Evolutionary conservation across 371 early-diverging fungal genomes (phyloP).

Genomic region (Rhizopus delemar): DNA sequence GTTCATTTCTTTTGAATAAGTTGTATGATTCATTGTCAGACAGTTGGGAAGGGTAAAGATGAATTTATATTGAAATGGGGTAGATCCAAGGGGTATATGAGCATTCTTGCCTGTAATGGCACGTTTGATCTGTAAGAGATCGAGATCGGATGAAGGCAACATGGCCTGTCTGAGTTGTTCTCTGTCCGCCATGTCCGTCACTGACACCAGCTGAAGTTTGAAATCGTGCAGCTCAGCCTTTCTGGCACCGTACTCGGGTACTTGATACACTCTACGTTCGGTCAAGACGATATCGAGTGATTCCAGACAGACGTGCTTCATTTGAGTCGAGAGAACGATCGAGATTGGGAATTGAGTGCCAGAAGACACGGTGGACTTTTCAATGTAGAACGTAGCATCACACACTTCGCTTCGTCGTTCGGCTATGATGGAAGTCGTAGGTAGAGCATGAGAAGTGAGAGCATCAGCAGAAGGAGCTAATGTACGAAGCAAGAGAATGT

Average conservation of each 20-base stretch:
- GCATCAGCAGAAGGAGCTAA: slow-evolving; percentile 36
- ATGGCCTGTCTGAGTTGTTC: slow-evolving; percentile 24
- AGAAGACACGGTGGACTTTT: slow-evolving; percentile 48
- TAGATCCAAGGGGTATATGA: slow-evolving; percentile 37
- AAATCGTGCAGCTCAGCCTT: slow-evolving; percentile 42
- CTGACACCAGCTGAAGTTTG: slow-evolving; percentile 34
- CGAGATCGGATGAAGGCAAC: slow-evolving; percentile 28
- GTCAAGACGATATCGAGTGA: slow-evolving; percentile 35
- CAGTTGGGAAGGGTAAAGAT: slow-evolving; percentile 49
- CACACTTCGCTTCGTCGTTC: slow-evolving; percentile 38
- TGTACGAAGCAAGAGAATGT: slow-evolving; percentile 44
- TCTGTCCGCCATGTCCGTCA: slow-evolving; percentile 25
- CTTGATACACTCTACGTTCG: slow-evolving; percentile 42
- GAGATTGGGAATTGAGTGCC: slow-evolving; percentile 52
- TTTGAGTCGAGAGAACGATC: slow-evolving; percentile 35
- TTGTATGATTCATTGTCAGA: slow-evolving; percentile 44
- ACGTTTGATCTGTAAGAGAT: slow-evolving; percentile 28
- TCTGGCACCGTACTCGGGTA: slow-evolving; percentile 45
- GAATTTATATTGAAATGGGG: slow-evolving; percentile 45
- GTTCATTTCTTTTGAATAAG: slow-evolving; percentile 40
- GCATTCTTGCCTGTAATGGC: slow-evolving; percentile 44
- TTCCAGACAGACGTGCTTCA: slow-evolving; percentile 42
- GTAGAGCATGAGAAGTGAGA: slow-evolving; percentile 34
- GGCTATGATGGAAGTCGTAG: slow-evolving; percentile 39
- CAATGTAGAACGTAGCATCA: slow-evolving; percentile 47